Base-by-base conservation (phyloP, 331 rosid species). In the Prunus yedoensis region DNA sequence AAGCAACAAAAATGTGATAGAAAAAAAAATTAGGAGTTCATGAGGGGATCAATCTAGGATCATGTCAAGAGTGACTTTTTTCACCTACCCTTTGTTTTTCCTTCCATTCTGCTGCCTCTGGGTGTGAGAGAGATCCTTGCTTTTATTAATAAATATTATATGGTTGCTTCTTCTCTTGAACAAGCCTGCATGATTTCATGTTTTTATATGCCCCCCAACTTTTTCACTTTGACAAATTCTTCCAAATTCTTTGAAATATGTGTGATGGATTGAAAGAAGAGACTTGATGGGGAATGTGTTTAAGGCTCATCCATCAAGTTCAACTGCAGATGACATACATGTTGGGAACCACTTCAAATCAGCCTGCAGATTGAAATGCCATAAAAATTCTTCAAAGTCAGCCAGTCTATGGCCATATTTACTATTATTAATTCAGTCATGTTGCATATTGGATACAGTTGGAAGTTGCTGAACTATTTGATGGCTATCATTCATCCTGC, bases 261-360 rank as follows among this genome's bases (percentile, higher is more conserved):
- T 18, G 59, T 3, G 43, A 5, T 47, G 23, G 70, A 47, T 7
- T 2, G 59, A 18, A 50, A 61, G 50, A 74, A 61, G 70, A 66
- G 15, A 27, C 10, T 23, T 81, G 79, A 77, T 73, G 18, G 75
- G 54, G 32, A 10, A 53, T 73, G 53, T 81, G 85, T 68, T 30
- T 32, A 25, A 25, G 27, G 27, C 27, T 25, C 27, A 25, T 25
- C 27, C 27, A 25, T 0, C 27, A 25, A 1, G 27, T 25, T 25
- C 2, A 25, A 25, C 27, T 25, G 27, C 27, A 25, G 27, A 25
- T 25, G 27, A 25, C 27, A 25, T 25, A 25, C 27, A 25, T 25
- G 27, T 25, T 25, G 27, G 27, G 27, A 25, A 25, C 27, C 27
- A 25, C 27, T 25, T 25, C 27, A 25, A 25, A 25, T 25, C 27